Conservation (phyloP, 1,284 basidiomycete species). For the Tranzscheliella williamsii region DNA sequence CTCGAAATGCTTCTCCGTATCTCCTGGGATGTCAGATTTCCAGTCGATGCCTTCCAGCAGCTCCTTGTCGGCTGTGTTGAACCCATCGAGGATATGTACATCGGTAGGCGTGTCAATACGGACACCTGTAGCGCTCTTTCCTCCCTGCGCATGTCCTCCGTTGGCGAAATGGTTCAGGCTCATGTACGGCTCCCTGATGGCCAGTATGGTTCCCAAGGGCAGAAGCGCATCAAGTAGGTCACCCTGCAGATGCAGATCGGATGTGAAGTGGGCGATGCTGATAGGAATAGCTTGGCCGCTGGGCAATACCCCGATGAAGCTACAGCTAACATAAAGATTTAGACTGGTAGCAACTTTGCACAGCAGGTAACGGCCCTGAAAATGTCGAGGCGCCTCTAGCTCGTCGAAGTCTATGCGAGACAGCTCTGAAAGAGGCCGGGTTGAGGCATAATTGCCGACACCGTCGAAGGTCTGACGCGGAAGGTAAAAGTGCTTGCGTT, state of each 20-base stretch:
- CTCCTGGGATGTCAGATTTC: slow-evolving; percentile 9
- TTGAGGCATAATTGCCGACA: slow-evolving; percentile 39
- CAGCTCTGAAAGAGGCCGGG: slow-evolving; percentile 27
- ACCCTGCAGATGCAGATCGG: slow-evolving; percentile 33
- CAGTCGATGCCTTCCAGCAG: slow-evolving; percentile 15
- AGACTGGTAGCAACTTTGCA: slow-evolving; percentile 46
- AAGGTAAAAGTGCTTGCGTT: slow-evolving; percentile 29
- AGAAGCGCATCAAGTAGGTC: slow-evolving; percentile 35
- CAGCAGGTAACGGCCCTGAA: slow-evolving; percentile 43
- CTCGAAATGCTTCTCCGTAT: slow-evolving; percentile 4
- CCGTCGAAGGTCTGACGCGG: slow-evolving; percentile 53
- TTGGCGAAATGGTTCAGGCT: slow-evolving; percentile 47
- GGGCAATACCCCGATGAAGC: slow-evolving; percentile 45
- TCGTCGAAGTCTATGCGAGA: slow-evolving; percentile 32
- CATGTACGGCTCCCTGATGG: slow-evolving; percentile 56
- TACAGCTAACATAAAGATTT: slow-evolving; percentile 48
- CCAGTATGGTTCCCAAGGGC: slow-evolving; percentile 47
- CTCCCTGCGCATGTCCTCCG: slow-evolving; percentile 47
- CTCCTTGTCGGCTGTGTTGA: slow-evolving; percentile 6
- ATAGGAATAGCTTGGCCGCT: slow-evolving; percentile 43
- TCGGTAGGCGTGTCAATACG: slow-evolving; percentile 58
- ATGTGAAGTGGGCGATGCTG: slow-evolving; percentile 54
- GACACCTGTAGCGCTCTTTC: slow-evolving; percentile 45
- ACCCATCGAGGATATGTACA: slow-evolving; percentile 39
- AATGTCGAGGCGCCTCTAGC: slow-evolving; percentile 36